Evolutionary conservation across 305 asterid genomes (phyloP).

Genomic region (Plantago coronopus): DNA sequence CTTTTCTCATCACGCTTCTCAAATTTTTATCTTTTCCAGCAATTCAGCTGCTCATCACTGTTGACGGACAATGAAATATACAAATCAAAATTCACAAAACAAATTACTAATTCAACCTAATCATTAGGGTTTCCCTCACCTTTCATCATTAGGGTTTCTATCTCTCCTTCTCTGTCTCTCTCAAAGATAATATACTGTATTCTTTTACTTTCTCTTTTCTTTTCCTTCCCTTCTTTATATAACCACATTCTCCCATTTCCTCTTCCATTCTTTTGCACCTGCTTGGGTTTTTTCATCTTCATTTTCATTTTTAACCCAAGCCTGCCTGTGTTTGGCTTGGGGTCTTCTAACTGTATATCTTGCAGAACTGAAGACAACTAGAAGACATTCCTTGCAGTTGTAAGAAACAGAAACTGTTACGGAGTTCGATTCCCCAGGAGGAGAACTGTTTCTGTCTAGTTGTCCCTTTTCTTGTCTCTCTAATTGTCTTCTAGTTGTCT

Average conservation of each 20-base stretch:
- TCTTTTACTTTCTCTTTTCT: neutral
- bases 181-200: neutral
- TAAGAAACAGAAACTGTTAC: conserved; percentile 9
- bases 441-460: conserved; percentile 17
- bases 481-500: conserved; percentile 31
- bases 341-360: conserved; percentile 23
- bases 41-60: conserved; percentile 43
- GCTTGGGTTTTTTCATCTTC: conserved; percentile 26
- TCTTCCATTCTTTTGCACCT: conserved; percentile 35
- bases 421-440: conserved; percentile 53
- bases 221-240: conserved; percentile 26
- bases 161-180: conserved; percentile 20
- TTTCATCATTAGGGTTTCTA: conserved; percentile 68
- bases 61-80: conserved; percentile 44
- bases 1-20: conserved; percentile 24
- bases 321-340: conserved; percentile 25
- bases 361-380: conserved; percentile 21
- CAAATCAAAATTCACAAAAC: conserved; percentile 17
- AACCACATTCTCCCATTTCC: conserved; percentile 26
- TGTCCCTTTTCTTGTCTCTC: conserved; percentile 21
- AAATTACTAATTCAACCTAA: conserved; percentile 14
- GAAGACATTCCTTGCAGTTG: conserved; percentile 28
- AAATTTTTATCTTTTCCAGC: conserved; percentile 50
- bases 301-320: neutral
- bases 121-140: conserved; percentile 28